Evolutionary conservation across 495 filamentous ascomycete species (phyloP), one percentile per base, ranked within the genome.

Genomic region (Aspergillus olivimuriae): DNA sequence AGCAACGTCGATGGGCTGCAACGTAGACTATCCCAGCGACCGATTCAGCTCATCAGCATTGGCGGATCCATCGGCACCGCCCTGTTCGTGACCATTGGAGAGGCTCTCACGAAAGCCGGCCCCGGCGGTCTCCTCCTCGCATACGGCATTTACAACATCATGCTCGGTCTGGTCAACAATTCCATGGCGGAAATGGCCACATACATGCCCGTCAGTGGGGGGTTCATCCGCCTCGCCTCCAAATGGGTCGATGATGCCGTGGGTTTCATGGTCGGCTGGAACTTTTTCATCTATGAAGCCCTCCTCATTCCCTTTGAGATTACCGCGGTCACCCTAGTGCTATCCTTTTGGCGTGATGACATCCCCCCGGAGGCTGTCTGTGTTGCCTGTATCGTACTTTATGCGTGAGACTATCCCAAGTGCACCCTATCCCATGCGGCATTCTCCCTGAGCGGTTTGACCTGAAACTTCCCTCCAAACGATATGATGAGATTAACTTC

Each of bases 241-340:
- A 57, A 65, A 34, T 78, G 74, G 63, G 68, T 77, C 34, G 74
- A 78, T 43, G 65, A 69, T 17, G 69, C 74, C 5, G 63, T 69
- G 55, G 74, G 75, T 8, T 76, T 76, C 48, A 67, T 68, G 48
- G 66, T 66, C 30, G 73, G 70, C 4, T 78, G 73, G 73, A 73
- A 77, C 43, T 88, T 88, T 55, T 65, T 86, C 46, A 75, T 84
- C 39, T 58, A 60, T 46, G 77, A 84, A 54, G 83, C 80, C 0
- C 69, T 77, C 20, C 58, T 83, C 7, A 79, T 87, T 14, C 83
- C 83, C 0, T 87, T 85, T 51, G 83, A 87, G 56, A 79, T 87
- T 32, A 74, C 76, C 2, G 82, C 83, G 6, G 74, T 83, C 48
- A 83, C 80, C 42, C 56, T 86, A 34, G 77, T 88, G 11, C 63